Conservation (phyloP, 1,284 basidiomycete genomes). For the Apiotrichum domesticum region DNA sequence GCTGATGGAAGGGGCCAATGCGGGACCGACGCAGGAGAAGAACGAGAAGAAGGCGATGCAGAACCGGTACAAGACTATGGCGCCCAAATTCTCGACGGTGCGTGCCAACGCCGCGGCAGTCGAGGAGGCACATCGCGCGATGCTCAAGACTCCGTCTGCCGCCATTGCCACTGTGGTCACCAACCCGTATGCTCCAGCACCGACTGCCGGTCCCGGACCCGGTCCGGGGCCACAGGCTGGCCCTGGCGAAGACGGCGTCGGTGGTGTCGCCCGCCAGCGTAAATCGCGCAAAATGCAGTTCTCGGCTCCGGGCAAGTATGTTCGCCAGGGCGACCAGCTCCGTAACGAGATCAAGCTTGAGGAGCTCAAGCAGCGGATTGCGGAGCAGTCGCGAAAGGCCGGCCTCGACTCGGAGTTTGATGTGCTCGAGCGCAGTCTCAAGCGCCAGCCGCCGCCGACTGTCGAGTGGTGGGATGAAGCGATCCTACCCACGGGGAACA, state of each 20-base stretch:
- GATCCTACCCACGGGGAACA: constrained; percentile 64
- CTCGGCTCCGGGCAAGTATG: constrained; percentile 84
- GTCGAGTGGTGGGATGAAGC: constrained; percentile 97
- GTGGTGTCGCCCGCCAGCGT: constrained; percentile 56
- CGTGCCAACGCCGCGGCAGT: constrained; percentile 52
- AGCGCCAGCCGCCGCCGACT: constrained; percentile 77
- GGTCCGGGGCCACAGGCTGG: constrained; percentile 48
- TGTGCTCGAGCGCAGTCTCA: constrained; percentile 75
- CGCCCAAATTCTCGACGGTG: constrained; percentile 91
- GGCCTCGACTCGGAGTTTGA: constrained; percentile 90
- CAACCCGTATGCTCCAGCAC: constrained; percentile 63
- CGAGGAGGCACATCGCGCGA: constrained; percentile 12
- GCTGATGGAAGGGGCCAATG: constrained; percentile 53
- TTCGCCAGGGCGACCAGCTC: constrained; percentile 74
- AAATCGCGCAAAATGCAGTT: constrained; percentile 63
- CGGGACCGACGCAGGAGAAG: constrained; percentile 23
- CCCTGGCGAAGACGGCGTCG: constrained; percentile 62
- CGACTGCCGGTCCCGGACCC: constrained; percentile 45
- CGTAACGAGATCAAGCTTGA: constrained; percentile 78
- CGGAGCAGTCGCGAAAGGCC: constrained; percentile 83
- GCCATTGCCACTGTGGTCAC: constrained; percentile 38
- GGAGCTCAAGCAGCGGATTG: constrained; percentile 84
- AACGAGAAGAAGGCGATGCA: constrained; percentile 39
- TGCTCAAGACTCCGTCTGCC: constrained; percentile 13
- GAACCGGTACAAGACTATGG: constrained; percentile 82